These are phyloP conservation scores for Panellus pusillus DNA, from an alignment of 768 basidiomycete genomes.

Conservation along the genomic window DNA sequence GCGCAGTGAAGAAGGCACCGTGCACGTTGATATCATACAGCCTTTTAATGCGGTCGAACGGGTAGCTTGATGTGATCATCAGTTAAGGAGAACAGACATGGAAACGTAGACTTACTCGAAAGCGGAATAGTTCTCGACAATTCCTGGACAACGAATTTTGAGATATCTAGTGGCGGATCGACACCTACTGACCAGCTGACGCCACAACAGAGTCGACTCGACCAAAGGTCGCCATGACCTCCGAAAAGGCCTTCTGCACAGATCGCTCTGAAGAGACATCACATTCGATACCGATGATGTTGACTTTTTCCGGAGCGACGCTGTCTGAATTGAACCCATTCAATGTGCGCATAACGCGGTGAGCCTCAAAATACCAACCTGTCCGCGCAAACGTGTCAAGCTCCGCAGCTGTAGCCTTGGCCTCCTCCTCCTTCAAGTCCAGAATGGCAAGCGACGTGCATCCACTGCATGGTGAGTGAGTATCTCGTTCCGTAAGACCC, in stretches of 20 bases:
- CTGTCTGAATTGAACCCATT: slow-evolving; percentile 47
- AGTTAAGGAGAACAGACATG: slow-evolving; percentile 5
- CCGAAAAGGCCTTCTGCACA: slow-evolving; percentile 71
- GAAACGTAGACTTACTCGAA: slow-evolving; percentile 59
- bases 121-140: slow-evolving; percentile 86
- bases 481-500: not conserved
- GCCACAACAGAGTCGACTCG: slow-evolving; percentile 83
- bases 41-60: slow-evolving; percentile 78
- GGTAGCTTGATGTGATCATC: slow-evolving; percentile 55
- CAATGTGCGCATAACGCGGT: slow-evolving; percentile 11
- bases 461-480: slow-evolving; percentile 49
- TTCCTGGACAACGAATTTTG: slow-evolving; percentile 45
- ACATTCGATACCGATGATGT: slow-evolving; percentile 76
- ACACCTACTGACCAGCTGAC: slow-evolving; percentile 67
- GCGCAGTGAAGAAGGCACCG: slow-evolving; percentile 93
- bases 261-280: slow-evolving; percentile 84
- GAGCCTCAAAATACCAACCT: slow-evolving; percentile 27
- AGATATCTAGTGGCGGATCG: slow-evolving; percentile 8
- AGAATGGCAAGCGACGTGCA: slow-evolving; percentile 79
- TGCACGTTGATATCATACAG: slow-evolving; percentile 94
- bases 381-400: slow-evolving; percentile 41
- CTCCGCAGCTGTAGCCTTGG: slow-evolving; percentile 65
- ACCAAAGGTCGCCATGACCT: slow-evolving; percentile 64
- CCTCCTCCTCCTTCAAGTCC: slow-evolving; percentile 75
- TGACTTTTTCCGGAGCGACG: slow-evolving; percentile 55